Evolutionary conservation across 225 moss, liverwort and hornwort genomes (phyloP), one percentile per base, ranked within the genome.

Genomic region (Physcomitrium patens): DNA sequence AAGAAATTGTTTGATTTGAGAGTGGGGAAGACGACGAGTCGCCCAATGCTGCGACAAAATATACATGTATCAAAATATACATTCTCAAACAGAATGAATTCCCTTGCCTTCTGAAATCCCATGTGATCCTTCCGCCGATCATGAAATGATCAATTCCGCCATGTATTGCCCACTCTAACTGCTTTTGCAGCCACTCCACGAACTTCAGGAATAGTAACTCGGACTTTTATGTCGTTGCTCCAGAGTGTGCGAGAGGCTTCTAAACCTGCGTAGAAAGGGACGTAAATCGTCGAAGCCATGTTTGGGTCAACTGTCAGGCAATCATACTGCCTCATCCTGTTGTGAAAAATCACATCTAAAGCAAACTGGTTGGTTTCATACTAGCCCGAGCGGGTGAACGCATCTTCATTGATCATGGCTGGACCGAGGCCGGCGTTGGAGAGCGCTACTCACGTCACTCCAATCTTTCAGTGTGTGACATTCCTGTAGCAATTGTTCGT

Each of bases 331-430:
- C 85, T 84, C 79, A 87, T 82, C 17, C 81, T 67, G 66, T 79
- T 82, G 71, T 87, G 87, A 20, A 87, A 87, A 10, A 87, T 84
- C 50, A 87, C 84, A 44, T 87, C 87, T 13, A 81, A 47, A 0
- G 81, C 55, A 54, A 87, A 87, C 71, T 87, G 87, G 63, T 87
- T 84, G 14, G 87, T 87, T 66, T 84, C 84, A 23, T 81, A 87
- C 87, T 84, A 87, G 2, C 87, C 84, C 1, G 78, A 81, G 0
- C 41, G 63, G 0, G 79, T 76, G 71, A 84, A 84, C 15, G 63
- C 67, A 6, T 79, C 73, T 1, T 65, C 59, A 54, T 70, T 67
- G 5, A 47, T 18, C 73, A 87, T 81, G 5, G 62, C 68, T 2
- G 79, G 87, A 4, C 87, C 87, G 2, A 87, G 79, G 0, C 87